A percentile compares a stretch with the other conserved stretches of the same genome.
Conservation (phyloP, 495 filamentous ascomycete species). For the Cercophora sp. region DNA sequence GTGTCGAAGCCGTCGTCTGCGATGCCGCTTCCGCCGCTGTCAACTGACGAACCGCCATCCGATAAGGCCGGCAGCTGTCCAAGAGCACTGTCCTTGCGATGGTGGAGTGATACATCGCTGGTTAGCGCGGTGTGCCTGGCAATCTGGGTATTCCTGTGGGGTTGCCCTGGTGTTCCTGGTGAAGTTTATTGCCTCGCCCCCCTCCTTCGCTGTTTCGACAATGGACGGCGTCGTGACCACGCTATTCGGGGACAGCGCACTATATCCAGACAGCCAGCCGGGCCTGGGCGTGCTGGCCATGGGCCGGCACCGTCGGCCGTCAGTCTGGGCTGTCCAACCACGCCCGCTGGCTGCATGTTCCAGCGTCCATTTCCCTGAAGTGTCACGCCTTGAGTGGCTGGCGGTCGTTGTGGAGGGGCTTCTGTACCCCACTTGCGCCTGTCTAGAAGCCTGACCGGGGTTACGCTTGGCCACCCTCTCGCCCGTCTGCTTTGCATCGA, state of each 20-base stretch:
- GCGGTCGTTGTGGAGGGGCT: conserved; percentile 5
- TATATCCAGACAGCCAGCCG: conserved; percentile 6
- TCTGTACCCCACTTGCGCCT: conserved; percentile 20
- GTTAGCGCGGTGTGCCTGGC: no score
- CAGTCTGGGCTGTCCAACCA: conserved; percentile 16
- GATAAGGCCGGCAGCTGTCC: neutral
- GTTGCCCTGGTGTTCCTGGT: no score
- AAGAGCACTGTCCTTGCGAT: no score
- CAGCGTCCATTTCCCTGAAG: conserved; percentile 28
- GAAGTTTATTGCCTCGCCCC: no score
- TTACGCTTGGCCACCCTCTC: conserved; percentile 9
- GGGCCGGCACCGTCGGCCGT: conserved; percentile 6
- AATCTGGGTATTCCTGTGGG: neutral
- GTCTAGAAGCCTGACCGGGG: conserved; percentile 27
- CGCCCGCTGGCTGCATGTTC: conserved; percentile 27
- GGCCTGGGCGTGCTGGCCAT: no score
- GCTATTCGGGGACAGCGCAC: neutral
- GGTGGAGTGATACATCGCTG: neutral
- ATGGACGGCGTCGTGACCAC: neutral
- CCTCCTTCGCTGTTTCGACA: no score
- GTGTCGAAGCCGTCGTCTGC: no score
- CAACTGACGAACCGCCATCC: neutral
- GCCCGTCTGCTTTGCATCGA: conserved; percentile 8
- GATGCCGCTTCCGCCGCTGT: neutral
- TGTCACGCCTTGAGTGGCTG: conserved; percentile 33